Evolutionary conservation across 2,329 filamentous ascomycete species (phyloP).

Genomic region (Zymoseptoria tritici): DNA sequence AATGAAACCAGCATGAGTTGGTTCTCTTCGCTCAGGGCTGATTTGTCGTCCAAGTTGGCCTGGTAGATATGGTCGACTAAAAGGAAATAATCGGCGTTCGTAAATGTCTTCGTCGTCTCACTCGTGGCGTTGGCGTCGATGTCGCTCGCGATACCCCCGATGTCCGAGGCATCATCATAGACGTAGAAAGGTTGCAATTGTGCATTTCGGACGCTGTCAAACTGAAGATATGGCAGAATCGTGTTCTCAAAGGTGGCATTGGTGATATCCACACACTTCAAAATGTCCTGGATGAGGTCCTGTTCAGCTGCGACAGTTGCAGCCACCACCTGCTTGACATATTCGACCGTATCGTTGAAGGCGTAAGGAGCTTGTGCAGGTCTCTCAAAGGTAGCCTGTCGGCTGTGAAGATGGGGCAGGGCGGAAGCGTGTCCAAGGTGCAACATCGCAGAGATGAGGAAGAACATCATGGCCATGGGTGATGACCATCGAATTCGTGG

Average conservation of each 20-base stretch:
- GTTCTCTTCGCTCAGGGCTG: conserved; percentile 57
- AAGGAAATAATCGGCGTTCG: conserved; percentile 69
- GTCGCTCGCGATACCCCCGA: conserved; percentile 36
- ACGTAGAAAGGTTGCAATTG: conserved; percentile 43
- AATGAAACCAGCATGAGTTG: conserved; percentile 64
- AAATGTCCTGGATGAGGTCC: conserved; percentile 56
- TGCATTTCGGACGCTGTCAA: conserved; percentile 37
- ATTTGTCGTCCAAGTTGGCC: conserved; percentile 37
- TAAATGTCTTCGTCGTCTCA: conserved; percentile 64
- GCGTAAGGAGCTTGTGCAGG: conserved; percentile 68
- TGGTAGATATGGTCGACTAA: conserved; percentile 43
- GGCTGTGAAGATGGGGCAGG: background rate
- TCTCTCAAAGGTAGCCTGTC: conserved; percentile 54
- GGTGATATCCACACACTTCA: conserved; percentile 41
- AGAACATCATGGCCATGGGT: background rate
- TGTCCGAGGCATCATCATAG: conserved; percentile 38
- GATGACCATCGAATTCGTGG: background rate
- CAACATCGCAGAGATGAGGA: background rate
- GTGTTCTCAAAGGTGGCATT: conserved; percentile 49
- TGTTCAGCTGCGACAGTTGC: conserved; percentile 51
- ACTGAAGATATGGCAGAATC: conserved; percentile 58
- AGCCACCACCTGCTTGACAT: conserved; percentile 59
- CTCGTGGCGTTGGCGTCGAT: conserved; percentile 46
- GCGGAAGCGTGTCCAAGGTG: background rate
- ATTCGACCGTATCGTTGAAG: conserved; percentile 64